Evolutionary conservation across 23 red algal genomes (phyloP), one percentile per base, ranked within the genome.

Genomic region (Pyropia haitanensis): DNA sequence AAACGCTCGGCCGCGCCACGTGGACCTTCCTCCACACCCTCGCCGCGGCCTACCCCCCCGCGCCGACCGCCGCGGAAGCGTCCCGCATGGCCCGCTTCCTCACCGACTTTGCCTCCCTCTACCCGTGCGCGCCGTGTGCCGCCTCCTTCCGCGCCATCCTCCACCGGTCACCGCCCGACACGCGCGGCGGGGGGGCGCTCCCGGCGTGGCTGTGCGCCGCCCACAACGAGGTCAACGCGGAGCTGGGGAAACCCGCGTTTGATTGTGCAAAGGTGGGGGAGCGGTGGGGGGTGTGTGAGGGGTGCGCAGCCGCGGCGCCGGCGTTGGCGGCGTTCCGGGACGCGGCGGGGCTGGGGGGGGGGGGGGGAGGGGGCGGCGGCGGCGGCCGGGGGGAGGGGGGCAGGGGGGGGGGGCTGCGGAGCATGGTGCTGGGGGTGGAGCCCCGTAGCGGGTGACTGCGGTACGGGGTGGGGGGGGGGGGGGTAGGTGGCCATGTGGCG

Each of bases 11-110:
- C 31, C 67, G 77, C 6, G 76, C 86, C 18, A 90, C 86, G 0
- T 90, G 86, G 86, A 90, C 76, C 1, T 90, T 90, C 66, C 71
- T 90, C 16, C 86, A 90, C 75, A 90, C 86, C 19, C 50, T 90
- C 20, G 86, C 86, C 10, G 86, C 86, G 14, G 53, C 70, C 8
- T 63, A 90, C 56, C 86, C 86, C 19, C 18, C 67, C 16, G 49
- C 49, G 15, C 77, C 66, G 18, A 61, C 63, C 17, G 14, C 53
- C 18, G 60, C 56, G 18, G 65, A 70, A 14, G 30, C 58, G 51
- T 39, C 53, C 18, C 48, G 71, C 18, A 24, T 59, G 51, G 64
- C 33, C 32, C 86, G 72, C 48, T 90, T 90, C 70, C 73, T 90
- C 53, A 70, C 65, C 16, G 72, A 81, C 50, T 90, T 90, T 29